phyloP scores from a whole-genome alignment of 768 basidiomycete genomes.

The Termitomyces sp. region DNA sequence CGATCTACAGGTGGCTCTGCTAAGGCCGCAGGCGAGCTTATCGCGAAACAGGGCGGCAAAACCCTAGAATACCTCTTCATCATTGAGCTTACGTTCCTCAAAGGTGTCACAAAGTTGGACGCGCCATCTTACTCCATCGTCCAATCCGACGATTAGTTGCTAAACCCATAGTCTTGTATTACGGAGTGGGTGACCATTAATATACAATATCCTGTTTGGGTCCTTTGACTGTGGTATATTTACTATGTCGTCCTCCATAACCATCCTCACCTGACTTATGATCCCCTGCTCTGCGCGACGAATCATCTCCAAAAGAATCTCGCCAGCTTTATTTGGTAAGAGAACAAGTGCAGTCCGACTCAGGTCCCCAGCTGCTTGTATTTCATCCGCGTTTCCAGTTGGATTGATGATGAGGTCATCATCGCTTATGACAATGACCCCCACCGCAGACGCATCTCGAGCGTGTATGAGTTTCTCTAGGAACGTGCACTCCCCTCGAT shows the following conservation, averaged over 20 bases:
- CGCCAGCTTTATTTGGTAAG: slow-evolving; percentile 49
- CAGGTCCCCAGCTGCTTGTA: slow-evolving; percentile 55
- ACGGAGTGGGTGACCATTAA: slow-evolving; percentile 72
- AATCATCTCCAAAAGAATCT: slow-evolving; percentile 52
- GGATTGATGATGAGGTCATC: slow-evolving; percentile 63
- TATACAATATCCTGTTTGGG: slow-evolving; percentile 55
- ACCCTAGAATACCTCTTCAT: slow-evolving; percentile 94
- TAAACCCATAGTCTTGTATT: slow-evolving; percentile 72
- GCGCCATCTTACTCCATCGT: slow-evolving; percentile 89
- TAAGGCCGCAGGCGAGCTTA: slow-evolving; percentile 86
- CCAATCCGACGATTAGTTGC: slow-evolving; percentile 58
- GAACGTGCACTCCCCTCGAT: slow-evolving; percentile 86
- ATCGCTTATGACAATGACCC: slow-evolving; percentile 72
- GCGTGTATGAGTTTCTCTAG: slow-evolving; percentile 77
- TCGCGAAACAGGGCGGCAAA: slow-evolving; percentile 77
- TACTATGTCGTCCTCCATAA: slow-evolving; percentile 37
- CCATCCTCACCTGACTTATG: slow-evolving; percentile 47
- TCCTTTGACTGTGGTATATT: slow-evolving; percentile 25
- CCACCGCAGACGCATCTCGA: slow-evolving; percentile 65
- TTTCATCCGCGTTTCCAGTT: slow-evolving; percentile 54
- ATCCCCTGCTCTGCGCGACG: slow-evolving; percentile 44
- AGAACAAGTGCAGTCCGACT: slow-evolving; percentile 58
- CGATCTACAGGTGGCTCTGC: slow-evolving; percentile 83
- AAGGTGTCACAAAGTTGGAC: slow-evolving; percentile 73
- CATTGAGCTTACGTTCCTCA: slow-evolving; percentile 75